phyloP scores from a whole-genome alignment of 1,284 basidiomycete genomes.

The Hymenochaete sp. region DNA sequence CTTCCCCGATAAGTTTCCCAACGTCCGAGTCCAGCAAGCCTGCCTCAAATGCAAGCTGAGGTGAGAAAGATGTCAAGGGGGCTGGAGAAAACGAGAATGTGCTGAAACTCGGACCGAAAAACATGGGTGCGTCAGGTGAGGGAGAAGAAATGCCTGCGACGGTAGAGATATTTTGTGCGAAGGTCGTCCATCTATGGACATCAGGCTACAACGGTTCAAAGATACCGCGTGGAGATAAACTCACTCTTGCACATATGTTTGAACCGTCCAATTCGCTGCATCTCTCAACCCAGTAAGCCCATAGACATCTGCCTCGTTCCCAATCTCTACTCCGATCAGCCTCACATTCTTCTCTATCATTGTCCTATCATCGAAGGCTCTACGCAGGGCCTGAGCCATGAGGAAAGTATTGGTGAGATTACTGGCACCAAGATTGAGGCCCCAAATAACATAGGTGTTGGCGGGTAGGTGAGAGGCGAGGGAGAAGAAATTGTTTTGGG shows the following conservation, averaged over 20 bases:
- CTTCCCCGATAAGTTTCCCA: slow-evolving; percentile 26
- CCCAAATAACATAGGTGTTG: slow-evolving; percentile 58
- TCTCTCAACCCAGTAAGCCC: slow-evolving; percentile 38
- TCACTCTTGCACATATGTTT: slow-evolving; percentile 48
- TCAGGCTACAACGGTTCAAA: too few relatives aligned
- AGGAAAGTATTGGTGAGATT: slow-evolving; percentile 51
- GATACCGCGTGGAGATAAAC: too few relatives aligned
- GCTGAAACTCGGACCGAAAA: slow-evolving; percentile 11
- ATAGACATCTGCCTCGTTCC: slow-evolving; percentile 59
- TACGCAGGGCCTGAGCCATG: slow-evolving; percentile 47
- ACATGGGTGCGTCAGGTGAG: slow-evolving; percentile 25
- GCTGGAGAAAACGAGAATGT: slow-evolving; percentile 9
- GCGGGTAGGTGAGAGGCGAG: slow-evolving; percentile 46
- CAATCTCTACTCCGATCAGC: slow-evolving; percentile 44
- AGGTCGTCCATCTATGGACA: slow-evolving; percentile 30
- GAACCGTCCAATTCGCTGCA: slow-evolving; percentile 33
- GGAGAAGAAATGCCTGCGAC: slow-evolving; percentile 21
- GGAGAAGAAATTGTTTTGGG: slow-evolving; percentile 52
- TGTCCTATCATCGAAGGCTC: slow-evolving; percentile 39
- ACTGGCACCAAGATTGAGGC: slow-evolving; percentile 51
- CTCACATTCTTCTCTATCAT: slow-evolving; percentile 39
- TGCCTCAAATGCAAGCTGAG: slow-evolving; percentile 22
- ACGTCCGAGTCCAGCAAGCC: slow-evolving; percentile 28
- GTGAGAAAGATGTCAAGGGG: slow-evolving; percentile 17
- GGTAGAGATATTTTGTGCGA: slow-evolving; percentile 27